phyloP scores from a whole-genome alignment of 441 rosid species.

The Codiaeum variegatum region DNA sequence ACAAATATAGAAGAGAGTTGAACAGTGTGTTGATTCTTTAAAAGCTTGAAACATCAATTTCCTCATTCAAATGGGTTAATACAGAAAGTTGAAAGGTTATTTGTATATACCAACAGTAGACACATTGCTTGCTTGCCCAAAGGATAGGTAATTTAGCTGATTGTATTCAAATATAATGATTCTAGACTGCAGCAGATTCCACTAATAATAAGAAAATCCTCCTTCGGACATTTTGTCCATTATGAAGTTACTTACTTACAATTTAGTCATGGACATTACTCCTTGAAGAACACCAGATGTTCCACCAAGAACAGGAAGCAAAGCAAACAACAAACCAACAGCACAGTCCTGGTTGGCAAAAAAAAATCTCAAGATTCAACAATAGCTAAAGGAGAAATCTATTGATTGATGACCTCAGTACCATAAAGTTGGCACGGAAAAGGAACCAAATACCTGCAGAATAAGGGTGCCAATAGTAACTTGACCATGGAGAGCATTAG shows the following conservation, averaged over 20 bases:
- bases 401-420: background rate
- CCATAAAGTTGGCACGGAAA: constrained; percentile 4
- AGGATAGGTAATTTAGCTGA: background rate
- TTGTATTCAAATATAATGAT: background rate
- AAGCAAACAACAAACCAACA: constrained; percentile 91
- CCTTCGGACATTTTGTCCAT: constrained; percentile 5
- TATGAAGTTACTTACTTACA: constrained; percentile 45
- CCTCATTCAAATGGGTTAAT: background rate
- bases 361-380: constrained; percentile 13
- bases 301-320: constrained; percentile 95
- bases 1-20: background rate
- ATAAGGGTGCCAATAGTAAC: constrained; percentile 80
- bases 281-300: constrained; percentile 87
- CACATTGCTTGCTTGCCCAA: background rate
- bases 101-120: too few relatives aligned
- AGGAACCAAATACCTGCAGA: constrained; percentile 48
- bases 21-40: background rate
- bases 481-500: constrained; percentile 44
- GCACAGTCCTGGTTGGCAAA: constrained; percentile 67
- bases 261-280: constrained; percentile 80
- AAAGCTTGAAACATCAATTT: background rate
- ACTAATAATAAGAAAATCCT: background rate
- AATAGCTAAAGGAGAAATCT: constrained; percentile 6
- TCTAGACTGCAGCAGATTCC: background rate
- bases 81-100: background rate